Base-by-base conservation (phyloP, 352 stramenopile genomes). In the Phytophthora nicotianae region DNA sequence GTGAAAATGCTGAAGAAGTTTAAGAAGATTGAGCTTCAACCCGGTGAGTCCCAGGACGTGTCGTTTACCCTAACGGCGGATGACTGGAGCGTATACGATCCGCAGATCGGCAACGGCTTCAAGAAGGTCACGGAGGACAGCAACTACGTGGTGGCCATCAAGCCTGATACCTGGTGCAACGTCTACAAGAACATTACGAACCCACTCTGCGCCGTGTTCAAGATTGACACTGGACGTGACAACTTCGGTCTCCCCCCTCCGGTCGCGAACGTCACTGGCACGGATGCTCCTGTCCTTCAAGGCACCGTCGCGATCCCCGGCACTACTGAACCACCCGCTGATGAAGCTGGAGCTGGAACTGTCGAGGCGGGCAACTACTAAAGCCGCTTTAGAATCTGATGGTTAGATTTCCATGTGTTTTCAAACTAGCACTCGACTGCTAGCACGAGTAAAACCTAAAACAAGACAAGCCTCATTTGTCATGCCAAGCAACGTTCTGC, bases 1-100 rank as follows among this genome's bases (percentile, higher is more conserved):
- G 74, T 89, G 33, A 95, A 94, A 69, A 74, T 84, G 56, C 72
- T 96, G 27, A 88, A 89, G 58, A 83, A 84, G 43, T 95, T 94
- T 51, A 68, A 70, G 21, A 95, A 95, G 70, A 81, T 96, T 29
- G 53, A 77, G 3, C 60, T 94, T 27, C 26, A 70, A 19, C 58
- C 80, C 0, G 72, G 76, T 10, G 58, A 78, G 47, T 65, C 70
- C 2, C 51, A 60, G 43, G 56, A 62, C 7, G 66, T 82, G 11
- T 65, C 65, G 23, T 82, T 85, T 47, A 51, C 61, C 24, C 58
- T 90, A 13, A 72, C 71, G 17, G 56, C 23, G 6, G 64, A 72
- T 4, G 79, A 89, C 55, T 85, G 72, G 76, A 86, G 77, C 35
- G 70, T 88, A 13, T 84, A 80, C 46, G 63, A 77, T n/a, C 78